Base-by-base conservation (phyloP, 192 early-diverging fungal species). In the Chytriomyces sp. region DNA sequence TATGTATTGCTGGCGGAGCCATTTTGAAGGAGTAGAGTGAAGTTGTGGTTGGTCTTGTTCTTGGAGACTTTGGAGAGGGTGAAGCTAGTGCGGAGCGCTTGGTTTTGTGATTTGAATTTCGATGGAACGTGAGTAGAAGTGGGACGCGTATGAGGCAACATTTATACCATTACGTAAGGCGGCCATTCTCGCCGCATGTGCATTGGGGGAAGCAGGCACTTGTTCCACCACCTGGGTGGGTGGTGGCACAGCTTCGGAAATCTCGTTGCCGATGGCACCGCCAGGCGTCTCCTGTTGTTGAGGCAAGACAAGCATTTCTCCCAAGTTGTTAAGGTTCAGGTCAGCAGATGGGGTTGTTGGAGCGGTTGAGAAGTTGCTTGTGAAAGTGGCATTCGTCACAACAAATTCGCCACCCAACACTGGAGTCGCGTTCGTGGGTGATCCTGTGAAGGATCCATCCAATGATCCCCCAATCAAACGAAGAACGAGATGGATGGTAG, bases 401-500 rank as follows among this genome's bases (percentile, higher is more conserved):
- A n/a, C 56, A 58, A 28, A 28, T 2, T 28, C 12, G 55, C 19
- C 30, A 28, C 2, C n/a, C n/a, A 8, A 57, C 22, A 28, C 28
- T 28, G 30, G 30, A 58, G 28, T 2, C 30, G 22, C 56, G 14
- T 49, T 2, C 30, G 22, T 14, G 14, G 19, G 56, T n/a, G 12
- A 25, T 14, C 14, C 56, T 26, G 30, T 14, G 30, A 8, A 26
- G 56, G 30, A 28, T 28, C n/a, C n/a, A 14, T 28, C 2, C n/a
- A n/a, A n/a, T 28, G 3, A 28, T 30, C 91, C 91, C 91, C 96
- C 96, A 87, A 96, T 92, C 68, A 98, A 91, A 85, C 96, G 93
- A 75, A 98, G 91, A 34, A 97, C 96, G 69, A 98, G 84, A 90
- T 98, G 96, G 40, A 97, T 89, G 77, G 96, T 98, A 39, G 94